Percentiles rank a stretch among this genome's conserved stretches.
These are phyloP conservation scores for Suillus bovinus DNA, from an alignment of 768 basidiomycete species.

Conservation along the genomic window DNA sequence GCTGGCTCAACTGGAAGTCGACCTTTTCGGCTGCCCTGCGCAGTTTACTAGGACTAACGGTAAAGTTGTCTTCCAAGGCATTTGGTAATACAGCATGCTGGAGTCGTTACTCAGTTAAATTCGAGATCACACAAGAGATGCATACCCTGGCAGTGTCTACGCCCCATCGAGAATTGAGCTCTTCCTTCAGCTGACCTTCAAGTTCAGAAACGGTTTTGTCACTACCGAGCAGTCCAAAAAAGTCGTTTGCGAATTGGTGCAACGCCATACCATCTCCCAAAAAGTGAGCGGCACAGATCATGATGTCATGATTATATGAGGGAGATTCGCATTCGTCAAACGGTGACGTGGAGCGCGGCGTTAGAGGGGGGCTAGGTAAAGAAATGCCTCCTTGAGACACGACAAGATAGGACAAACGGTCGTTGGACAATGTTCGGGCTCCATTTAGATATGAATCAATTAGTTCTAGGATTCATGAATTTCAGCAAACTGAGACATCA, in stretches of 20 bases:
- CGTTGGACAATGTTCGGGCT: conserved; percentile 65
- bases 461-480: conserved; percentile 41
- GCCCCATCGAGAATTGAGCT: conserved; percentile 35
- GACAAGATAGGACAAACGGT: conserved; percentile 66
- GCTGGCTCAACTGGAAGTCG: conserved; percentile 57
- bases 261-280: conserved; percentile 88
- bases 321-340: conserved; percentile 15
- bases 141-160: conserved; percentile 14
- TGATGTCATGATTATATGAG: conserved; percentile 51
- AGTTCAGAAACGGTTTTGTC: conserved; percentile 30
- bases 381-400: conserved; percentile 35
- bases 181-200: conserved; percentile 29
- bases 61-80: conserved; percentile 53
- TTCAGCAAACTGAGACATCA: conserved; percentile 1
- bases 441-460: conserved; percentile 78
- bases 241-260: conserved; percentile 79
- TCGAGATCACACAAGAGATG: conserved; percentile 11
- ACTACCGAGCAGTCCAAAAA: conserved; percentile 62
- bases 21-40: conserved; percentile 48
- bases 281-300: conserved; percentile 80
- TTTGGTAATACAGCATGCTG: conserved; percentile 37
- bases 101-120: neutral
- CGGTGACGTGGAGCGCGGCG: conserved; percentile 26
- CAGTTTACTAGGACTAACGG: conserved; percentile 37
- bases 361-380: conserved; percentile 35